These are phyloP conservation scores for Peronospora belbahrii DNA, from an alignment of 352 stramenopile genomes.

Conservation along the genomic window DNA sequence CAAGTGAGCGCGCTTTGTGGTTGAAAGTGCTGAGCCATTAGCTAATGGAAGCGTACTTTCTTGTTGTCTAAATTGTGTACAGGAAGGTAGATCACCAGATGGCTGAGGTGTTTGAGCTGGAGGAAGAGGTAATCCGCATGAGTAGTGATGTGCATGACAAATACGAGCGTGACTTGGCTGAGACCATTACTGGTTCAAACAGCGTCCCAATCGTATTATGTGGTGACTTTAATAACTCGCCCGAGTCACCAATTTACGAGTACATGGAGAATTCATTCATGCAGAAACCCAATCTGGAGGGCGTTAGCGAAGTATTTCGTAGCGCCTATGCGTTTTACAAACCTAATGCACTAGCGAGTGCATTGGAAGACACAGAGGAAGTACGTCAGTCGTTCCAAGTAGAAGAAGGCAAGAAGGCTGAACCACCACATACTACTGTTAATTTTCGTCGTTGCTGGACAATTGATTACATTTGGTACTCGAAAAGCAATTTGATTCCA, in stretches of 20 bases:
- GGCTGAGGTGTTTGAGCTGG: conserved; percentile 74
- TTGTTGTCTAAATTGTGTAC: not conserved
- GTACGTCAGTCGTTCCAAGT: conserved; percentile 23
- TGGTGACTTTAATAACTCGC: conserved; percentile 86
- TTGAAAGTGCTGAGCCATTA: not conserved
- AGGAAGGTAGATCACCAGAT: conserved; percentile 86
- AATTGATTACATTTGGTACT: conserved; percentile 88
- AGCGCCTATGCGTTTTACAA: conserved; percentile 71
- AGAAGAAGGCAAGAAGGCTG: conserved; percentile 41
- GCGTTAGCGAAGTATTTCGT: conserved; percentile 52
- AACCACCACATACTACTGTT: conserved; percentile 79
- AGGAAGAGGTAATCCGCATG: conserved; percentile 79
- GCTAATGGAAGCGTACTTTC: not conserved
- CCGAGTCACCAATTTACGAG: conserved; percentile 75
- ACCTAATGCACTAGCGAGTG: conserved; percentile 37
- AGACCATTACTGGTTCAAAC: conserved; percentile 41
- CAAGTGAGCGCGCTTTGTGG: conserved; percentile 35
- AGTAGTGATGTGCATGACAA: conserved; percentile 74
- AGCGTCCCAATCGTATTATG: conserved; percentile 73
- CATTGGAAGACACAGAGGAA: conserved; percentile 21
- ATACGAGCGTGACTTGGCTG: conserved; percentile 56
- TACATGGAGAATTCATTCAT: conserved; percentile 87
- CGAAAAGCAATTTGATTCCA: conserved; percentile 50
- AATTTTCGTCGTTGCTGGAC: conserved; percentile 85
- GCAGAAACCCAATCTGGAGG: conserved; percentile 72